Base-by-base conservation (phyloP, 2,329 filamentous ascomycete species). In the Alternaria sp. region DNA sequence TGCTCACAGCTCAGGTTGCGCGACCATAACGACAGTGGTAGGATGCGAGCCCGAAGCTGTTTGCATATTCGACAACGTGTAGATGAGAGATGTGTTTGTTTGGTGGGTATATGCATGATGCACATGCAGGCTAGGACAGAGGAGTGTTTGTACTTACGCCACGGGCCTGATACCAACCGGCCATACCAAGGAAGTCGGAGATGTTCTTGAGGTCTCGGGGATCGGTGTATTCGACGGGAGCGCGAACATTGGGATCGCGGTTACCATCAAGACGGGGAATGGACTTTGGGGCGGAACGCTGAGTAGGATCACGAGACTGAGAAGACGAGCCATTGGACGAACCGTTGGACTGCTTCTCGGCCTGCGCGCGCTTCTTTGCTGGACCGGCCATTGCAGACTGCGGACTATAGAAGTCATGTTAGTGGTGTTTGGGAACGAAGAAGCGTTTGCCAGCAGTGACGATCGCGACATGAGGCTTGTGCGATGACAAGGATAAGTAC, bases 341-440 rank as follows among this genome's bases (percentile, higher is more conserved):
- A 48, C 64, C 66, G 26, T 70, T 59, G 26, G 59, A 52, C 49
- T 70, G 61, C 49, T 72, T 68, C 69, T 79, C 70, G 20, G 65
- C 61, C 55, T 75, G 64, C 11, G 70, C 70, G 43, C 72, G 75
- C 44, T 71, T 70, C 72, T 79, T 81, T 1, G 68, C 46, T 44
- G 79, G 69, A 41, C 76, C 77, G 22, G 68, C 78, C 80, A 82
- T 82, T 41, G 55, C 64, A 60, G 53, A 61, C 49, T 62, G 54
- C 64, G 61, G 53, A 61, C 49, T 62, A 62, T 74, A 55, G 32
- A 56, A 28, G 11, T 34, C 59, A 53, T 59, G 61, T 74, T 60
- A 75, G 69, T 48, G 58, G 46, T 64, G 61, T 30, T 48, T 22
- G 32, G 36, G 47, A 44, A 54, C 47, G 52, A 49, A 43, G 38